A percentile compares a stretch with the other conserved stretches of the same genome.
phyloP scores from a whole-genome alignment of 2,329 filamentous ascomycete species.

The Curvularia verruculosa region DNA sequence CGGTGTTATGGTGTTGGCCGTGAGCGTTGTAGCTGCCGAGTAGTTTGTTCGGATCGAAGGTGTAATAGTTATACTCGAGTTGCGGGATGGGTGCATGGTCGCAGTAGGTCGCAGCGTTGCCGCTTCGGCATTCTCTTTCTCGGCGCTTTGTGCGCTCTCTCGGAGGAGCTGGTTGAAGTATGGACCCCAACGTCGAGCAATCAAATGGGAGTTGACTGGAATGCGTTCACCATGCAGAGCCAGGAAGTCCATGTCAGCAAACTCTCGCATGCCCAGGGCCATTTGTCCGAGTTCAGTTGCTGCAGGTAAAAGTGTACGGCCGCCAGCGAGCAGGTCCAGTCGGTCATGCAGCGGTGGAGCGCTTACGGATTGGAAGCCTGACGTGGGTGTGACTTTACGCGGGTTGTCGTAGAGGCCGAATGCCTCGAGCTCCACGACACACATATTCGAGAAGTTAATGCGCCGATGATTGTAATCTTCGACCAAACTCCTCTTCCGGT shows the following conservation, averaged over 20 bases:
- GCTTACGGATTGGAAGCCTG: conserved; percentile 84
- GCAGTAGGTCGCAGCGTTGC: conserved; percentile 71
- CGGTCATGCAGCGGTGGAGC: conserved; percentile 64
- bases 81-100: conserved; percentile 66
- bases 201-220: conserved; percentile 88
- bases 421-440: conserved; percentile 94
- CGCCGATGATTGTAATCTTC: conserved; percentile 98
- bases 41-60: conserved; percentile 63
- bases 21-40: conserved; percentile 52
- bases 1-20: conserved; percentile 43
- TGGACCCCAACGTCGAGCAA: conserved; percentile 88
- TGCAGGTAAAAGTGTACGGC: conserved; percentile 74
- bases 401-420: conserved; percentile 98
- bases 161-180: conserved; percentile 92
- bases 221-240: conserved; percentile 90
- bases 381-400: conserved; percentile 75
- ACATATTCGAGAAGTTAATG: conserved; percentile 96
- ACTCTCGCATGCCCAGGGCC: conserved; percentile 78
- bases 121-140: conserved; percentile 65
- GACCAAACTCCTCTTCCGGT: conserved; percentile 89
- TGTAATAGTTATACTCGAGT: conserved; percentile 86
- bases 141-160: conserved; percentile 73
- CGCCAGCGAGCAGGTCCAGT: conserved; percentile 68
- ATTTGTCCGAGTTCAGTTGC: conserved; percentile 86
- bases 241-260: conserved; percentile 95